A percentile compares a stretch with the other conserved stretches of the same genome.
Conservation (phyloP, 495 filamentous ascomycete species). For the Thermothielavioides terrestris region DNA sequence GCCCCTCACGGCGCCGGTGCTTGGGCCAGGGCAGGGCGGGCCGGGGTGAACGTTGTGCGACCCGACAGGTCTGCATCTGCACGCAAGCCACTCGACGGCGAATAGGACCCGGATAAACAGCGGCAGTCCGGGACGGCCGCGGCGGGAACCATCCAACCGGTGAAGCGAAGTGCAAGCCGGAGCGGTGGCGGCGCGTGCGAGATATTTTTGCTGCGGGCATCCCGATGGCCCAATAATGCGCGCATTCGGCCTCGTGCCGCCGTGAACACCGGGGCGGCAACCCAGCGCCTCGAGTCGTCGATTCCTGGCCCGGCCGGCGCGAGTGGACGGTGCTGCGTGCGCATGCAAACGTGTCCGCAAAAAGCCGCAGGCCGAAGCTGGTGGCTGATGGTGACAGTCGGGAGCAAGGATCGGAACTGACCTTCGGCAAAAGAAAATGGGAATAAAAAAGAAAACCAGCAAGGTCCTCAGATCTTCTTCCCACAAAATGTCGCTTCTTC, state of each 20-base stretch:
- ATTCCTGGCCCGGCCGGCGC: neutral
- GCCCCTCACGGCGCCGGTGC: neutral
- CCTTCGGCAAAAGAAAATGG: constrained; percentile 10
- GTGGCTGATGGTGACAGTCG: neutral
- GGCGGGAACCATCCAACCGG: neutral
- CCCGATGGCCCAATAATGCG: neutral
- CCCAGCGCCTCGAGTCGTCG: neutral
- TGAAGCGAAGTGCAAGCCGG: neutral
- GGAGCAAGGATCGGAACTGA: constrained; percentile 9
- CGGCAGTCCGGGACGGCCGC: neutral
- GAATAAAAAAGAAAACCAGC: neutral
- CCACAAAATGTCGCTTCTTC: neutral
- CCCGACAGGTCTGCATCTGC: neutral
- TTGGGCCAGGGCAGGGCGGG: neutral
- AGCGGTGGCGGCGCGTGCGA: neutral
- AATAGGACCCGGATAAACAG: neutral
- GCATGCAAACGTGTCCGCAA: constrained; percentile 8
- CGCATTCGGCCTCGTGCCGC: neutral
- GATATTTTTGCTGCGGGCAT: neutral
- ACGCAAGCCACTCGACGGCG: neutral
- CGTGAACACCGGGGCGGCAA: neutral
- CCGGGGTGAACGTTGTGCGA: constrained; percentile 1
- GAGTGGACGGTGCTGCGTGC: neutral
- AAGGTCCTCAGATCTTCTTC: neutral
- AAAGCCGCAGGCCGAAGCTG: neutral